Evolutionary conservation across 2,329 filamentous ascomycete species (phyloP).

Genomic region (Capronia americana): DNA sequence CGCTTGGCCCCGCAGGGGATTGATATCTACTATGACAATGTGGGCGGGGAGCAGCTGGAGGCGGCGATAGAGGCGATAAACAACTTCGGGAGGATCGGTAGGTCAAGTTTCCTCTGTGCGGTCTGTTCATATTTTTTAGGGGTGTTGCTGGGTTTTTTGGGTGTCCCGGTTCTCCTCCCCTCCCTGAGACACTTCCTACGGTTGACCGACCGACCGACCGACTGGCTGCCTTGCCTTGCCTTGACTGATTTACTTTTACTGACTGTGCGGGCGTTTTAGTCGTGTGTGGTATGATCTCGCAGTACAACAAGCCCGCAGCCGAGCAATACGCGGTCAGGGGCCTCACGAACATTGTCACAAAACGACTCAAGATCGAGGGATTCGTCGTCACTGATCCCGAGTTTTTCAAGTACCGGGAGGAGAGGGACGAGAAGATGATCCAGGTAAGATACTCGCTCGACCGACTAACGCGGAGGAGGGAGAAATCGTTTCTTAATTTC

Average conservation of each 20-base stretch:
- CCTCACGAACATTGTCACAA: conserved; percentile 67
- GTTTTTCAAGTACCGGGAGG: conserved; percentile 69
- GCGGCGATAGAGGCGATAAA: conserved; percentile 71
- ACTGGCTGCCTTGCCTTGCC: background rate
- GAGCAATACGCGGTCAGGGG: conserved; percentile 72
- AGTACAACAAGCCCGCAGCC: conserved; percentile 70
- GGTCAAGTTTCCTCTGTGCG: conserved; percentile 43
- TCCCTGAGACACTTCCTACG: no score
- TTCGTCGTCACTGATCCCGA: conserved; percentile 73
- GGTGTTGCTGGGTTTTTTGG: no score
- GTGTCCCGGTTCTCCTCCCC: background rate
- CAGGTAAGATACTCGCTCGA: conserved; percentile 54
- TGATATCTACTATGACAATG: conserved; percentile 84
- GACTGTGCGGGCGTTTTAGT: conserved; percentile 1
- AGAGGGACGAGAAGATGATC: conserved; percentile 74
- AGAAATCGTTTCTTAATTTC: background rate
- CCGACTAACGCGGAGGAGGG: background rate
- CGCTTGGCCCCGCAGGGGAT: conserved; percentile 77
- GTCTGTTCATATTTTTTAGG: background rate
- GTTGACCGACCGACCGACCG: no score
- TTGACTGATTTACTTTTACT: background rate
- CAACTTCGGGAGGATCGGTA: conserved; percentile 67
- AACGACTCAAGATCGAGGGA: conserved; percentile 71
- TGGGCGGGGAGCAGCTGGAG: conserved; percentile 65
- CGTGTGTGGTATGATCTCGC: conserved; percentile 61